Evolutionary conservation across 1,139 yeast species (phyloP).

Genomic region (Diutina ranongensis): DNA sequence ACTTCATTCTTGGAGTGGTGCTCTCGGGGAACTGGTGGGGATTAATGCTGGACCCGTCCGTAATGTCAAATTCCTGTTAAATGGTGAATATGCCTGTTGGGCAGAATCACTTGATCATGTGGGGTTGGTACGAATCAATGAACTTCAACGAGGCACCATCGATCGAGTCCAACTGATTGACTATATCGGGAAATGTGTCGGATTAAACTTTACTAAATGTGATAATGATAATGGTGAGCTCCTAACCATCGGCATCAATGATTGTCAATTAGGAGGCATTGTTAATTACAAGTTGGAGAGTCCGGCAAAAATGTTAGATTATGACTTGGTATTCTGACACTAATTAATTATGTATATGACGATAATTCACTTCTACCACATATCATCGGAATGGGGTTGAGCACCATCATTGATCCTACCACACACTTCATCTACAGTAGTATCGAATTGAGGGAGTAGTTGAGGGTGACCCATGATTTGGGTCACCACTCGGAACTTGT

Average conservation of each 20-base stretch:
- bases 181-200: constrained; percentile 49
- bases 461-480: neutral
- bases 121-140: constrained; percentile 32
- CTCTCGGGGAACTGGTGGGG: constrained; percentile 20
- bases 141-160: constrained; percentile 13
- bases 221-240: constrained; percentile 37
- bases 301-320: constrained; percentile 25
- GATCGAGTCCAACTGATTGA: constrained; percentile 36
- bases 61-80: constrained; percentile 37
- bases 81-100: constrained; percentile 38
- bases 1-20: constrained; percentile 25
- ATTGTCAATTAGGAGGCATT: constrained; percentile 48
- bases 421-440: neutral
- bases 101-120: constrained; percentile 54
- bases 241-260: constrained; percentile 42
- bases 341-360: too few relatives aligned
- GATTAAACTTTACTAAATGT: constrained; percentile 36
- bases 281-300: constrained; percentile 34
- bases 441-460: neutral
- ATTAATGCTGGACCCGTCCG: constrained; percentile 32
- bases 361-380: constrained; percentile 3
- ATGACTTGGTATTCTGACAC: constrained; percentile 23
- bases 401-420: neutral
- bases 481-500: neutral
- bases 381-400: neutral